Percentiles rank a stretch among this genome's conserved stretches.
Conservation (phyloP, 2,329 filamentous ascomycete genomes). For the Fusarium tanahbumbuense region DNA sequence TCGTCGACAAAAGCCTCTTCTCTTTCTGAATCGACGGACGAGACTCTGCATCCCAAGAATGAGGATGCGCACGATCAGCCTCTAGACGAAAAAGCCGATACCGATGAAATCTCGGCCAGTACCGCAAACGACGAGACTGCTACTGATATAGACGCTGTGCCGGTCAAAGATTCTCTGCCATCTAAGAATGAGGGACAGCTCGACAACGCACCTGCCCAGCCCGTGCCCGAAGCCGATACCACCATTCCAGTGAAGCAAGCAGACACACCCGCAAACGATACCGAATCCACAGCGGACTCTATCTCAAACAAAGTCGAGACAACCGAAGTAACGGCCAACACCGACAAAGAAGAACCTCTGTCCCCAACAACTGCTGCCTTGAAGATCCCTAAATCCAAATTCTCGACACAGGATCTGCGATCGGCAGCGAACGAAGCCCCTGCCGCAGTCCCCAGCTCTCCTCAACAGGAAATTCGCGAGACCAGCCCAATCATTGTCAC, state of each 20-base stretch:
- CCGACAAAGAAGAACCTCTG: constrained; percentile 22
- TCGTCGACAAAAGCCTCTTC: constrained; percentile 75
- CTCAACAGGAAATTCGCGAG: constrained; percentile 7
- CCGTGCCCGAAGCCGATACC: constrained; percentile 37
- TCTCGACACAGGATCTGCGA: constrained; percentile 47
- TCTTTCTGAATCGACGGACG: constrained; percentile 71
- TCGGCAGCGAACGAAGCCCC: constrained; percentile 36
- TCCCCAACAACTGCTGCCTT: constrained; percentile 34
- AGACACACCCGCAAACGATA: constrained; percentile 16
- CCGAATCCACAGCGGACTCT: constrained; percentile 30
- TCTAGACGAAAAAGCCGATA: constrained; percentile 27
- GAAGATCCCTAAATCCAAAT: constrained; percentile 43
- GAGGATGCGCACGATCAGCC: constrained; percentile 33
- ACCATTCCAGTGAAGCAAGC: constrained; percentile 33
- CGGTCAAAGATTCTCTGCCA: constrained; percentile 4
- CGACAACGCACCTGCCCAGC: constrained; percentile 18
- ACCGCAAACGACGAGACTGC: constrained; percentile 2
- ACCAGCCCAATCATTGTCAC: constrained; percentile 25
- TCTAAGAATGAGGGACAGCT: constrained; percentile 7
- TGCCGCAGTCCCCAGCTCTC: constrained; percentile 16
- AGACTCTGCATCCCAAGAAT: constrained; percentile 61
- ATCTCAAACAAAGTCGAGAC: constrained; percentile 34
- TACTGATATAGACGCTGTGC: not conserved
- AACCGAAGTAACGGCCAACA: constrained; percentile 16
- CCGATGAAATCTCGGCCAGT: constrained; percentile 11